Evolutionary conservation across 2,329 filamentous ascomycete species (phyloP).

Genomic region (Colletotrichum neosansevieriae): DNA sequence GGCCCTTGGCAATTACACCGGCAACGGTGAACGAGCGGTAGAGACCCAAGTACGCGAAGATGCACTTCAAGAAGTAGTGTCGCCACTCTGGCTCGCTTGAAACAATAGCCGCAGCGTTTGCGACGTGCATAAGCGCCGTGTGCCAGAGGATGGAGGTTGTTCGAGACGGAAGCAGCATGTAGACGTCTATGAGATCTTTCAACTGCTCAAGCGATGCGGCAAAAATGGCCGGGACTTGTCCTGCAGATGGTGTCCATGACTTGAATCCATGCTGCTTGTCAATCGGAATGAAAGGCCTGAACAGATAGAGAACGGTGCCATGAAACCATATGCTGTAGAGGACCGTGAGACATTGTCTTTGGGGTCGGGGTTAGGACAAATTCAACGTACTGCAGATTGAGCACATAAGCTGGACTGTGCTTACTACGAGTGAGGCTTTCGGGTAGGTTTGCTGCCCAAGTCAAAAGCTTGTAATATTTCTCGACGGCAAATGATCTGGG

Average conservation of each 20-base stretch:
- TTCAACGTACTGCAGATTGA: conserved; percentile 51
- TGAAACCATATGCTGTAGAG: conserved; percentile 31
- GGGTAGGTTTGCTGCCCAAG: conserved; percentile 52
- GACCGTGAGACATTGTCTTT: not conserved
- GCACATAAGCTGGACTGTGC: conserved; percentile 48
- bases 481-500: conserved; percentile 48
- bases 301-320: conserved; percentile 34
- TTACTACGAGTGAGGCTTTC: conserved; percentile 44
- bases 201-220: conserved; percentile 53
- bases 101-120: conserved; percentile 51
- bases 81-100: conserved; percentile 47
- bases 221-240: conserved; percentile 43
- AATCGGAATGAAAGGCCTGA: conserved; percentile 34
- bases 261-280: conserved; percentile 32
- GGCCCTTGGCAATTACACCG: conserved; percentile 49
- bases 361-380: not conserved
- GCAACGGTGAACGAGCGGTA: conserved; percentile 52
- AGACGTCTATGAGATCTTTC: conserved; percentile 54
- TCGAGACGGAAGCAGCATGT: conserved; percentile 49
- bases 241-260: conserved; percentile 31
- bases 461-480: conserved; percentile 54
- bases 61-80: conserved; percentile 52
- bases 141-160: conserved; percentile 55
- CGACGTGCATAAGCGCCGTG: conserved; percentile 53
- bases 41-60: conserved; percentile 53